A percentile compares a stretch with the other conserved stretches of the same genome.
phyloP scores from a whole-genome alignment of 768 basidiomycete genomes.

The Termitomyces sp. region DNA sequence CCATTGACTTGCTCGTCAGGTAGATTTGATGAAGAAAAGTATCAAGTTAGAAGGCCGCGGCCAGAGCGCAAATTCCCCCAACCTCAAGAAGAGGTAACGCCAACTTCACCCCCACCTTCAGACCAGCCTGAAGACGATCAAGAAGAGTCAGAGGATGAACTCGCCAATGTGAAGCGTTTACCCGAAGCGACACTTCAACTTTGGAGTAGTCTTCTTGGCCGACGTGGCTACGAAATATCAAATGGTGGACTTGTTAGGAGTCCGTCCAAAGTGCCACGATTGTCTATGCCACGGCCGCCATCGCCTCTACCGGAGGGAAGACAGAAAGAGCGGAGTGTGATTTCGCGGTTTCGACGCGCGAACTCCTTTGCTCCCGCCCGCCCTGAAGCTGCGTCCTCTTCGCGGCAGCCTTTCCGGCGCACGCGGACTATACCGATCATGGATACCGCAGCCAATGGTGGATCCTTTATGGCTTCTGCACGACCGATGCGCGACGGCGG shows the following conservation, averaged over 20 bases:
- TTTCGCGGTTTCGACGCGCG: constrained; percentile 56
- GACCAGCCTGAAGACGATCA: constrained; percentile 14
- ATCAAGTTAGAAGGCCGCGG: constrained; percentile 54
- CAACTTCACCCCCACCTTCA: constrained; percentile 18
- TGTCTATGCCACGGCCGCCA: constrained; percentile 13
- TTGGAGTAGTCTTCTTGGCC: constrained; percentile 64
- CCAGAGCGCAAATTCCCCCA: constrained; percentile 44
- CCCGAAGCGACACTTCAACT: constrained; percentile 61
- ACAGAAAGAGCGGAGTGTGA: constrained; percentile 32
- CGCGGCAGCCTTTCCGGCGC: constrained; percentile 42
- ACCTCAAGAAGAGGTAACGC: constrained; percentile 18
- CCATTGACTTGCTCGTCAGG: constrained; percentile 28
- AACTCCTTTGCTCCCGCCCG: constrained; percentile 57
- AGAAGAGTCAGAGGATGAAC: constrained; percentile 50
- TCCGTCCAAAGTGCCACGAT: constrained; percentile 39
- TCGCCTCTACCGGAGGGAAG: constrained; percentile 11
- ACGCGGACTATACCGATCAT: constrained; percentile 25
- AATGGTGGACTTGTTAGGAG: constrained; percentile 57
- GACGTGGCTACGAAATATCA: constrained; percentile 61
- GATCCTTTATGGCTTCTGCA: constrained; percentile 14
- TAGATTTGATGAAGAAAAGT: constrained; percentile 57
- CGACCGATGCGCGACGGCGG: constrained; percentile 4
- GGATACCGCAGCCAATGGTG: background rate
- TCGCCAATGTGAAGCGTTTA: constrained; percentile 50
- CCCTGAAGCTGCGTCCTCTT: constrained; percentile 13